Evolutionary conservation across 176 grass and related monocot genomes (phyloP).

Genomic region (Carex pumila): DNA sequence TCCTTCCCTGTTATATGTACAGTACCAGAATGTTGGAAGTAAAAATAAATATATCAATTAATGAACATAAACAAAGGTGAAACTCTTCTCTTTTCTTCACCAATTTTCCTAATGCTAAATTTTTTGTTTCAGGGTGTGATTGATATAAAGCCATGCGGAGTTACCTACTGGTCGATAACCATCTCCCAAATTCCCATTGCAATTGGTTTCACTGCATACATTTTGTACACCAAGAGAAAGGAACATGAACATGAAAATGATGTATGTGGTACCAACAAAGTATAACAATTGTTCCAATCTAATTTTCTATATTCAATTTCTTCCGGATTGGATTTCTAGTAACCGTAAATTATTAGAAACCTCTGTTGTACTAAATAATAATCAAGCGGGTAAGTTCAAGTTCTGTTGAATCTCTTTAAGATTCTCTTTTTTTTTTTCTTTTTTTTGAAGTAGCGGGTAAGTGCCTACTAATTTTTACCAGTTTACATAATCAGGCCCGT

Average conservation of each 20-base stretch:
- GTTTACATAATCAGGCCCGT: constrained; percentile 14
- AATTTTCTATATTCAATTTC: neutral
- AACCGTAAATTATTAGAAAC: too few relatives aligned
- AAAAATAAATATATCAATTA: neutral
- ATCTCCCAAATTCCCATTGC: constrained; percentile 59
- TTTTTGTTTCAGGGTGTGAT: constrained; percentile 42
- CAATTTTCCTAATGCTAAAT: neutral
- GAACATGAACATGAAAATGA: neutral
- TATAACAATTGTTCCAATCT: neutral
- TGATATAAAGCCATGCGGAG: constrained; percentile 50
- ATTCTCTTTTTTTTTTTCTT: too few relatives aligned
- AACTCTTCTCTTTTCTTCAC: neutral
- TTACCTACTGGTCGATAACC: constrained; percentile 55
- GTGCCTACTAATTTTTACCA: neutral
- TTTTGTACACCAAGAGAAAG: constrained; percentile 51
- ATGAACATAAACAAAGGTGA: neutral
- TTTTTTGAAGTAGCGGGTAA: too few relatives aligned
- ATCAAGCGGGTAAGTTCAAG: neutral
- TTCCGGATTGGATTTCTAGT: neutral
- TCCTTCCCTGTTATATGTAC: neutral
- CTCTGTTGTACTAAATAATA: neutral
- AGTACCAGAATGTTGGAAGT: neutral
- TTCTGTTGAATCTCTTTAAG: too few relatives aligned
- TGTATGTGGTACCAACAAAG: constrained; percentile 22
- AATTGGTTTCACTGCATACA: constrained; percentile 53